phyloP scores from a whole-genome alignment of 805 yeast species.

The Wickerhamomyces queroliae region DNA sequence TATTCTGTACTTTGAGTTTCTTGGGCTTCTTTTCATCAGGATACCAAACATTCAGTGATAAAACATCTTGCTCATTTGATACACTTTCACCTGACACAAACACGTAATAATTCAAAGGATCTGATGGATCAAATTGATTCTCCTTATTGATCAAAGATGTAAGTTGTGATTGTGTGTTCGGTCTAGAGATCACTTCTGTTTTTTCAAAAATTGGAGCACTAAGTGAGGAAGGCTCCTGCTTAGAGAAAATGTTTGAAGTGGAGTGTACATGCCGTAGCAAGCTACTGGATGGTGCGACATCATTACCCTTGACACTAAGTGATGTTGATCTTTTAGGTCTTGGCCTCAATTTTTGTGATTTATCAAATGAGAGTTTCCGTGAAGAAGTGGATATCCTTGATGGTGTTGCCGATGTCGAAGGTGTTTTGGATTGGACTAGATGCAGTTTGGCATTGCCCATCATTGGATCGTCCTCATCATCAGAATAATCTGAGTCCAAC shows the following conservation, averaged over 20 bases:
- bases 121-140: conserved; percentile 12
- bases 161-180: conserved; percentile 26
- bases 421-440: conserved; percentile 21
- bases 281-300: not conserved
- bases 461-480: conserved; percentile 31
- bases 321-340: conserved; percentile 14
- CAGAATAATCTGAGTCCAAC: conserved; percentile 28
- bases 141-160: conserved; percentile 39
- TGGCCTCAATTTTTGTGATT: conserved; percentile 5
- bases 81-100: conserved; percentile 29
- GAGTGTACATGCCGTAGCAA: not conserved
- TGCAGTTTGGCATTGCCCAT: conserved; percentile 32
- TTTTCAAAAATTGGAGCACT: not conserved
- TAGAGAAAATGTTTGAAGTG: not conserved
- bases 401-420: conserved; percentile 10
- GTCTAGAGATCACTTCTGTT: not conserved
- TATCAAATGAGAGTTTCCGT: conserved; percentile 19
- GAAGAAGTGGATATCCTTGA: conserved; percentile 7
- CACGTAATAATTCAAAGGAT: conserved; percentile 39
- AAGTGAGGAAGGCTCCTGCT: not conserved
- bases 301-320: not conserved
- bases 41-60: conserved; percentile 19
- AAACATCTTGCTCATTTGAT: conserved; percentile 12
- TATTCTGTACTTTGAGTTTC: conserved; percentile 23
- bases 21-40: conserved; percentile 20